Percentiles rank a stretch among this genome's conserved stretches.
Evolutionary conservation across 768 basidiomycete genomes (phyloP).

Genomic region (Trametes gibbosa): DNA sequence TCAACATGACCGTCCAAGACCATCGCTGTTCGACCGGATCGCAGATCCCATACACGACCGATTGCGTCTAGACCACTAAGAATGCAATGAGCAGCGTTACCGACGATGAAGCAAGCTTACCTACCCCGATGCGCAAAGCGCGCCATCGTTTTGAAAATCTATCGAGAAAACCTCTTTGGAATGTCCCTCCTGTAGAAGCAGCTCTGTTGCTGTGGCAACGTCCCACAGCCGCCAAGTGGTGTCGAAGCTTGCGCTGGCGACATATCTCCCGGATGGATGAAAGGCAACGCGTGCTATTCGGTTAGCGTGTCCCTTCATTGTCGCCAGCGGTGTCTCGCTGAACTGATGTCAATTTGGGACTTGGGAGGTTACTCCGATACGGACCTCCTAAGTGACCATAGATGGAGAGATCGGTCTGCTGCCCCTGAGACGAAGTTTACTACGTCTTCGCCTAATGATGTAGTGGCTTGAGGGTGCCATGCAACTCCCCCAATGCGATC

Average conservation of each 20-base stretch:
- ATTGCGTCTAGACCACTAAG: conserved; percentile 92
- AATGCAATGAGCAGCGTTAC: not conserved
- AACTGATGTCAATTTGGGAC: not conserved
- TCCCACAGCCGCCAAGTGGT: conserved; percentile 99
- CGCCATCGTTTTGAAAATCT: conserved; percentile 95
- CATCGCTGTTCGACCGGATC: conserved; percentile 96
- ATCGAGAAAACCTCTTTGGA: conserved; percentile 95
- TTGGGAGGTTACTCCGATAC: conserved; percentile 14
- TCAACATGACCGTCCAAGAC: conserved; percentile 96
- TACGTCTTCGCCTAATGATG: conserved; percentile 55
- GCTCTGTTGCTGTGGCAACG: conserved; percentile 72
- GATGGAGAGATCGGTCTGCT: conserved; percentile 78
- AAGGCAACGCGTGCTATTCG: conserved; percentile 94
- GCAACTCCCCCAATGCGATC: conserved; percentile 95
- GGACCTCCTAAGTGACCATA: conserved; percentile 88
- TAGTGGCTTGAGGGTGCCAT: conserved; percentile 94
- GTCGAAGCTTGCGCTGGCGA: conserved; percentile 95
- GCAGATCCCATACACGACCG: conserved; percentile 94
- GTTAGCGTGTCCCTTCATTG: conserved; percentile 84
- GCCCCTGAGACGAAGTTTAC: conserved; percentile 92
- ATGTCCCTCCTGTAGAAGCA: conserved; percentile 93
- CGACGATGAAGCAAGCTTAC: conserved; percentile 22
- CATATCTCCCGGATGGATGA: conserved; percentile 92
- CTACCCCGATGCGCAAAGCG: conserved; percentile 90
- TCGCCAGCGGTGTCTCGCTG: conserved; percentile 84